Base-by-base conservation (phyloP, 1,284 basidiomycete species). In the Bondarzewia mesenterica region DNA sequence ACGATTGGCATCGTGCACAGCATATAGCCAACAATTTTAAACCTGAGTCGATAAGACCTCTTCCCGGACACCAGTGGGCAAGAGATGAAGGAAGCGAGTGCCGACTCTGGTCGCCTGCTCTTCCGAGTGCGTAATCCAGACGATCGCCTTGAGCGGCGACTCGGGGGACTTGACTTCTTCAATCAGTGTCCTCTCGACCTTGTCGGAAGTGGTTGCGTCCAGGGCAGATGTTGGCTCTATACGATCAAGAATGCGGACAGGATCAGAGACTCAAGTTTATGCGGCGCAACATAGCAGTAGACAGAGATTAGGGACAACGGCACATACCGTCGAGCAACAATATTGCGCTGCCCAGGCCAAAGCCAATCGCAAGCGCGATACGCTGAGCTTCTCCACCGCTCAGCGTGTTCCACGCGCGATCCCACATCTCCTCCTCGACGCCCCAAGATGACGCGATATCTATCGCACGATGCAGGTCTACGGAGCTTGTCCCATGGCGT, bases 51-150 rank as follows among this genome's bases (percentile, higher is more conserved):
- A n/a, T 32, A 32, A 32, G 12, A n/a, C 42, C 42, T 76, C 76
- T 56, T 84, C 80, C 38, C 64, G 59, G 42, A 75, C 69, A 22
- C 71, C 73, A 12, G 68, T 69, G 1, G 64, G 59, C 1, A 74
- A 67, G 42, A 85, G 64, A 20, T 71, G 68, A n/a, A 84, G 57
- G 56, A 82, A 84, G 51, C 85, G 71, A 2, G 78, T 88, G 4
- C 87, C 89, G 18, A 87, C 78, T 46, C 89, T 71, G 49, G 76
- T 67, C 0, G 78, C 85, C 63, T 93, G 89, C 52, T 89, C 85
- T 5, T 80, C 77, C 0, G 86, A 88, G 62, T 93, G 89, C 0
- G 90, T 93, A 56, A 93, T 89, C 90, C 90, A 93, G 5, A 93
- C 59, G 37, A 91, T 65, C 0, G 88, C 84, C 59, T 87, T 85